Evolutionary conservation across 2,329 filamentous ascomycete species (phyloP).

Genomic region (Penicillium sp.): DNA sequence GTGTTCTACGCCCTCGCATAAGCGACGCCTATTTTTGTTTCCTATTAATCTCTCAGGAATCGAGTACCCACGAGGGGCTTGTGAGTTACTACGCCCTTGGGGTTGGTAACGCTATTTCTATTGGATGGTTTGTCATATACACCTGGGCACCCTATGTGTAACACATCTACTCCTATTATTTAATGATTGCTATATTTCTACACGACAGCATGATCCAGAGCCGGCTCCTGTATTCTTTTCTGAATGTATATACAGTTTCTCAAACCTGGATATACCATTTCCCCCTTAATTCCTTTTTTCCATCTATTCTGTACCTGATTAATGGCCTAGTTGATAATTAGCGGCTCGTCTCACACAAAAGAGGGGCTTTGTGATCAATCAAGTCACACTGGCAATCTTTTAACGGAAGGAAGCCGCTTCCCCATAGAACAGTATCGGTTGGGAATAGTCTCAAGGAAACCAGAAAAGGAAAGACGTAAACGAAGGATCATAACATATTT

Average conservation of each 20-base stretch:
- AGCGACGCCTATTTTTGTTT: not conserved
- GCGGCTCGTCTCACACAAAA: too few relatives aligned
- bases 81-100: not conserved
- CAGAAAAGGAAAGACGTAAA: too few relatives aligned
- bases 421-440: too few relatives aligned
- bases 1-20: constrained; percentile 27
- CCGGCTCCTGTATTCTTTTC: constrained; percentile 17
- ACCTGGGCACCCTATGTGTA: constrained; percentile 13
- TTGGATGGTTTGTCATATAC: constrained; percentile 16
- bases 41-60: not conserved
- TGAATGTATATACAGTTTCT: constrained; percentile 1
- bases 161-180: constrained; percentile 16
- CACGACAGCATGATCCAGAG: constrained; percentile 25
- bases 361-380: too few relatives aligned
- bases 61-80: not conserved
- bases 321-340: too few relatives aligned
- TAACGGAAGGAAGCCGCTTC: too few relatives aligned
- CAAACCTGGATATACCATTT: not conserved
- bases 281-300: not conserved
- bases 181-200: constrained; percentile 28
- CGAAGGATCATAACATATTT: too few relatives aligned
- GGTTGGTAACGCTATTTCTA: constrained; percentile 15
- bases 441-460: too few relatives aligned
- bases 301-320: not conserved
- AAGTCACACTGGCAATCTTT: too few relatives aligned